Base-by-base conservation (phyloP, 2,329 filamentous ascomycete species). In the Coniochaeta hoffmannii region DNA sequence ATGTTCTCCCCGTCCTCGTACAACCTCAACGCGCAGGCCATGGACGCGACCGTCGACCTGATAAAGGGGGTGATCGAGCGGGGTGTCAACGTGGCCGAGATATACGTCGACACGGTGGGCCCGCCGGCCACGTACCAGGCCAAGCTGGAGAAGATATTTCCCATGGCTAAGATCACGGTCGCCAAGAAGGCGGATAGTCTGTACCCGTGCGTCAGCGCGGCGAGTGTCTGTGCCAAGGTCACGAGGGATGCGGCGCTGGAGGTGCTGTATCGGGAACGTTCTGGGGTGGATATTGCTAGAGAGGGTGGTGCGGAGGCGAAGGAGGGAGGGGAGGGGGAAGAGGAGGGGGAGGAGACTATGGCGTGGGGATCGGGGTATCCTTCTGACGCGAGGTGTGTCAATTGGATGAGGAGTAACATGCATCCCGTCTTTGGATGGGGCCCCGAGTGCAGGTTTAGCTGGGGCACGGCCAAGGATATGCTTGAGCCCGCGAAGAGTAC, bases 371-470 rank as follows among this genome's bases (percentile, higher is more conserved):
- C 90, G 1, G 94, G 94, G 0, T 99, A 99, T 68, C 94, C 94
- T 0, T 90, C 88, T 1, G 94, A 99, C 71, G 85, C 79, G 19
- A 82, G 88, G 59, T 96, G 91, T 63, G 83, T 87, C 1, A 71
- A 73, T 22, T 99, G 94, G 93, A 69, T 99, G 67, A 89, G 85
- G 72, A 75, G 75, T 36, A 94, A 93, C 61, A 93, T 97, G 86
- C 87, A 99, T 66, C 89, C 90, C 2, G 73, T 97, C 1, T 99
- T 97, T 74, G 94, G 94, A 14, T 99, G 94, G 93, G 92, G 93
- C 0, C 82, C 82, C 24, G 92, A 97, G 72, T 96, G 90, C 68
- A 80, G 94, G 4, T 97, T 97, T 66, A 96, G 91, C 66, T 99
- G 94, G 94, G 89, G 88, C 0, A 97, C 94, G 1, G 89, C 89